Evolutionary conservation across 805 yeast species (phyloP), one percentile per base, ranked within the genome.

Genomic region (Pichia paraexigua): DNA sequence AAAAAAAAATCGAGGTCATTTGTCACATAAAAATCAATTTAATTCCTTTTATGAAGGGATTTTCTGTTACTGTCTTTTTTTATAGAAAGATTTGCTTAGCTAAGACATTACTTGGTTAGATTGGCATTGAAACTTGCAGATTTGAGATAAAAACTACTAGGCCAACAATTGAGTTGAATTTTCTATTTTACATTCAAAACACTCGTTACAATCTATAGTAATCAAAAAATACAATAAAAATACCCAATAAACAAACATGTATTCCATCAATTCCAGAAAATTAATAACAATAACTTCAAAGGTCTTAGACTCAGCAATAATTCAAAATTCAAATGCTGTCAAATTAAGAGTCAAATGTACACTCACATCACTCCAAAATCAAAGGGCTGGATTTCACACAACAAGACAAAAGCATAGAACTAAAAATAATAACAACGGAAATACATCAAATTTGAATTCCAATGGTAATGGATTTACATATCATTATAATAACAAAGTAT

Each of bases 351-450:
- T 46, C 15, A 51, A 43, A 39, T 47, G 27, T 42, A 41, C 53
- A 2, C 32, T 43, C 3, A 18, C 45, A n/a, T 27, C 46, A 12
- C 28, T 40, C 13, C 32, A 35, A 21, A 32, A n/a, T 8, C 53
- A 51, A 40, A 47, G 43, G 24, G 48, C 47, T 2, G 40, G 28
- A 17, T 47, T 47, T 12, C 53, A 51, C 47, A 43, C 50, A 13
- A 41, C 49, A 13, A 51, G 44, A 43, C 44, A 43, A 12, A 51
- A 51, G 27, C 50, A 51, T 44, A 51, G 53, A 30, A 37, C 50
- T 15, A 51, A 44, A 11, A 44, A 43, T 27, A 30, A 20, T 28
- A 37, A 28, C 13, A 32, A 24, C n/a, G 7, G 8, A 17, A 47
- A 41, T 9, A 30, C 17, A 15, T 17, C 17, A 22, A 41, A 15